A percentile compares a stretch with the other conserved stretches of the same genome.
Evolutionary conservation across 441 rosid species (phyloP).

Genomic region (Macaranga tanarius): DNA sequence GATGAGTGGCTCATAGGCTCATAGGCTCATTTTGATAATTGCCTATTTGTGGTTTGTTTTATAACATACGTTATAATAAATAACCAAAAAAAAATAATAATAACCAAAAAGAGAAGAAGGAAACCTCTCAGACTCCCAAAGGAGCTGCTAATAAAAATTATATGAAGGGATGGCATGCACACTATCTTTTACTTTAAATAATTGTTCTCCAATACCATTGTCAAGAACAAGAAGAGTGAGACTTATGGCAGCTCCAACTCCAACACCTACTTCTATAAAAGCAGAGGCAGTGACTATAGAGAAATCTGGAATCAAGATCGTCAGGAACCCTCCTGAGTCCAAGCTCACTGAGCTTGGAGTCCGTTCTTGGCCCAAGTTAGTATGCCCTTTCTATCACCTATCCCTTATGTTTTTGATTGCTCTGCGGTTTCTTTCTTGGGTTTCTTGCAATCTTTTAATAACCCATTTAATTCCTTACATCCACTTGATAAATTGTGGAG

Average conservation of each 20-base stretch:
- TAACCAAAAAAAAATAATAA: too few species aligned
- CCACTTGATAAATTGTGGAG: background rate
- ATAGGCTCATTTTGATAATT: background rate
- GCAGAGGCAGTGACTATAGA: constrained; percentile 54
- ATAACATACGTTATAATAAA: too few species aligned
- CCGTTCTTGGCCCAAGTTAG: constrained; percentile 69
- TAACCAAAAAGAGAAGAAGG: too few species aligned
- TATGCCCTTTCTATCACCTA: constrained; percentile 15
- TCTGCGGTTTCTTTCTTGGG: background rate
- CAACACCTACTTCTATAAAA: constrained; percentile 23
- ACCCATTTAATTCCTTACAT: background rate
- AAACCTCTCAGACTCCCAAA: background rate
- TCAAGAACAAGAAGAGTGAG: constrained; percentile 7
- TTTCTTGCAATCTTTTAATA: background rate
- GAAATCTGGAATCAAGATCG: constrained; percentile 63
- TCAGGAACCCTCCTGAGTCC: constrained; percentile 70
- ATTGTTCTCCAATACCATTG: background rate
- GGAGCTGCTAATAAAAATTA: background rate
- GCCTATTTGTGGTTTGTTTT: too few species aligned
- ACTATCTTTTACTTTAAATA: background rate
- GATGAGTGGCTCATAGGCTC: background rate
- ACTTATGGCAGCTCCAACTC: constrained; percentile 14
- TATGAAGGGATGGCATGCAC: background rate
- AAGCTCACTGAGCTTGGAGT: constrained; percentile 72
- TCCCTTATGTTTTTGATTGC: background rate